Conservation (phyloP, 306 rosid species). For the Vigna trinervia region DNA sequence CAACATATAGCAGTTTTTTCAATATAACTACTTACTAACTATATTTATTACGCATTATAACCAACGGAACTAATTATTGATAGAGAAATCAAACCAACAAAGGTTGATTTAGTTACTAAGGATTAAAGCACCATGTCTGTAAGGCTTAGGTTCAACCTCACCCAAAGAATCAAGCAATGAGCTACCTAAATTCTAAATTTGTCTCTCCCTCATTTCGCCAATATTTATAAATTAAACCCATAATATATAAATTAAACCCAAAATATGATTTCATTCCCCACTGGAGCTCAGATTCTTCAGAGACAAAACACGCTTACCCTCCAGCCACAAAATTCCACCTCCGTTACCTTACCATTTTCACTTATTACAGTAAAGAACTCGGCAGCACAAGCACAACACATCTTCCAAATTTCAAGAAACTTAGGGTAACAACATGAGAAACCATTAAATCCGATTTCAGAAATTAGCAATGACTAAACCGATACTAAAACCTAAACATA, state of each 20-base stretch:
- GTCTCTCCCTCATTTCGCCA: not conserved
- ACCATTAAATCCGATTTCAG: too few relatives aligned
- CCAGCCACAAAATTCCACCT: not conserved
- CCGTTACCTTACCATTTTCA: not conserved
- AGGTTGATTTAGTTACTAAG: too few relatives aligned
- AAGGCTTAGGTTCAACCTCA: too few relatives aligned
- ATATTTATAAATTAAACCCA: not conserved
- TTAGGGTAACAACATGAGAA: too few relatives aligned
- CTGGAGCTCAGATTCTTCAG: conserved; percentile 8
- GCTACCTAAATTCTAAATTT: too few relatives aligned
- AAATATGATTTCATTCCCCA: conserved; percentile 21
- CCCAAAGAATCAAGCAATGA: too few relatives aligned
- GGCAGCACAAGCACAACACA: not conserved
- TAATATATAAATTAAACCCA: not conserved
- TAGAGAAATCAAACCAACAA: too few relatives aligned
- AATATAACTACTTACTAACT: too few relatives aligned
- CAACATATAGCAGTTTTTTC: too few relatives aligned
- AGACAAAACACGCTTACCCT: not conserved
- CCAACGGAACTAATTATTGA: too few relatives aligned
- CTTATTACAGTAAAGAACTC: not conserved
- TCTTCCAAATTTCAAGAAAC: not conserved
- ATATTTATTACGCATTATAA: too few relatives aligned
- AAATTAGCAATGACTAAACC: not conserved
- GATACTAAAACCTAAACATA: not conserved
- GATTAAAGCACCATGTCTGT: too few relatives aligned